Evolutionary conservation across 148 eudicot species (phyloP), one percentile per base, ranked within the genome.

Genomic region (Fallopia convolvulus): DNA sequence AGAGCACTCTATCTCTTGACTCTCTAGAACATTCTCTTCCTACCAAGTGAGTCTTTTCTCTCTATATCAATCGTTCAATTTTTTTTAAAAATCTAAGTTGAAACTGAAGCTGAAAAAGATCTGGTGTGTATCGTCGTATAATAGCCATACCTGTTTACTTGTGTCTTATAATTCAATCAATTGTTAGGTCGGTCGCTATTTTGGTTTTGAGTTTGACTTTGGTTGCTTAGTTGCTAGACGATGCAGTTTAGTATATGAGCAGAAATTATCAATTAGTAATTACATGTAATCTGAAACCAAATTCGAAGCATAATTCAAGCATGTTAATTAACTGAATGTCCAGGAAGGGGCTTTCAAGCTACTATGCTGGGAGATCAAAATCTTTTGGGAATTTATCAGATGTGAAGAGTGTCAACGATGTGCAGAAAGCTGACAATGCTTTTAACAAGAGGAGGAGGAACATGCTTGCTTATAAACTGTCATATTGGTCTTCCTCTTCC

Each of bases 371-470:
- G 40, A 30, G 70, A 9, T 32, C 70, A 30, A 65, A 65, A 65
- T 65, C 70, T 30, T 65, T 30, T 30, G 70, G 70, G 70, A 65
- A 65, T 65, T 65, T 65, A 7, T 40, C 40, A 12, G 40, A 65
- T 30, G 70, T 65, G 2, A 65, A 65, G 41, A 65, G 40, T 65
- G 70, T 32, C 2, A 65, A 32, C 40, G 70, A 65, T 14, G 13
- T 65, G 40, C 40, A 32, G 18, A 65, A 65, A 14, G 13, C 70
- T 30, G 70, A 65, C n/a, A 65, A 65, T 65, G 41, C 70, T 30
- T 65, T 65, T 26, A 65, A 65, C 70, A 65, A 65, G 41, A 30
- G 41, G n/a, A 65, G 70, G 70, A 65, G 70, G 70, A 65, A 65
- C 41, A 8, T 65, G 8, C 70, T 65, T 30, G 70, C 70, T 32